A percentile compares a stretch with the other conserved stretches of the same genome.
Conservation (phyloP, 2,329 filamentous ascomycete species). For the Rhynchosporium secalis region DNA sequence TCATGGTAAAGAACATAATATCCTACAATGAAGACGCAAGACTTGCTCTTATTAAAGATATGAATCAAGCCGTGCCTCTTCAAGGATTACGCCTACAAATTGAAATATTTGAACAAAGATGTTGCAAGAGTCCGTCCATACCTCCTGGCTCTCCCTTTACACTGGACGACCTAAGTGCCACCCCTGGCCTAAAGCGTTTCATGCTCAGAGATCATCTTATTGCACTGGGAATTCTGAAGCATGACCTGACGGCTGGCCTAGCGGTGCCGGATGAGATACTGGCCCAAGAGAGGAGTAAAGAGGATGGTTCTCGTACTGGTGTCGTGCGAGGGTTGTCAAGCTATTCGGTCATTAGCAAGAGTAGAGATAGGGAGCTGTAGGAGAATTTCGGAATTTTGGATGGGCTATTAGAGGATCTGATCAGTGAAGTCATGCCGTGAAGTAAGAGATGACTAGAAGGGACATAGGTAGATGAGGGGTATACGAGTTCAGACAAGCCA, state of each 20-base stretch:
- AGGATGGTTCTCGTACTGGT: conserved; percentile 22
- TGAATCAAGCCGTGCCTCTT: conserved; percentile 19
- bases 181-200: conserved; percentile 23
- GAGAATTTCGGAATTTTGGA: conserved; percentile 15
- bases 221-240: conserved; percentile 28
- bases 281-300: conserved; percentile 19
- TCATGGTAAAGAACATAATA: conserved; percentile 17
- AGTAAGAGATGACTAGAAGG: neutral
- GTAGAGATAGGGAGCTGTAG: conserved; percentile 10
- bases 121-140: conserved; percentile 27
- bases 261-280: conserved; percentile 28
- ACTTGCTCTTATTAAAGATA: conserved; percentile 12
- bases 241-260: conserved; percentile 25
- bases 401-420: conserved; percentile 20
- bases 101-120: neutral
- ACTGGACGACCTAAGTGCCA: neutral
- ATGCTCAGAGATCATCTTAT: conserved; percentile 30
- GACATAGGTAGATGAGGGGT: neutral
- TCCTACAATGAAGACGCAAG: conserved; percentile 8
- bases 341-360: conserved; percentile 17
- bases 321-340: conserved; percentile 27
- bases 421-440: conserved; percentile 9
- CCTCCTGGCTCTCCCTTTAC: conserved; percentile 27
- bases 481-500: too few relatives aligned
- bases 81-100: conserved; percentile 19